Evolutionary conservation across 805 yeast species (phyloP).

Genomic region (Candida arabinofermentans): DNA sequence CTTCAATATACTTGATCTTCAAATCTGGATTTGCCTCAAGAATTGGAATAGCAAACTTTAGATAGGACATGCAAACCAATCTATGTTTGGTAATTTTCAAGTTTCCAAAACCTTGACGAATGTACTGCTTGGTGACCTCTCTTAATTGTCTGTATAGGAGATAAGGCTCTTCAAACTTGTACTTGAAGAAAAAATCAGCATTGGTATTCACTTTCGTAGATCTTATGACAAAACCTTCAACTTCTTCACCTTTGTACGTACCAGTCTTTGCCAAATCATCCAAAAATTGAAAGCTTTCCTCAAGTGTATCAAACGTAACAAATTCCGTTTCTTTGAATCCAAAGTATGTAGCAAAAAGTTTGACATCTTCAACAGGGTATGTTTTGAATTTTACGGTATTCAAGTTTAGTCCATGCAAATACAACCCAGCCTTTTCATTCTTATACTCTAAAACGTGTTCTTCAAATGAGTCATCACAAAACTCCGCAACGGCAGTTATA

Average conservation of each 20-base stretch:
- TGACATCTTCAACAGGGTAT: slow-evolving; percentile 55
- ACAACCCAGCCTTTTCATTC: slow-evolving; percentile 68
- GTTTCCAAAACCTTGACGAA: slow-evolving; percentile 35
- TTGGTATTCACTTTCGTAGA: slow-evolving; percentile 35
- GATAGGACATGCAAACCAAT: slow-evolving; percentile 59
- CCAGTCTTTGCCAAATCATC: slow-evolving; percentile 62
- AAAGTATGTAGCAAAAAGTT: slow-evolving; percentile 55
- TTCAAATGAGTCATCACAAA: slow-evolving; percentile 89
- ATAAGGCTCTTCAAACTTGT: slow-evolving; percentile 93
- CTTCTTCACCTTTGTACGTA: slow-evolving; percentile 61
- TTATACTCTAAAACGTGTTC: slow-evolving; percentile 85
- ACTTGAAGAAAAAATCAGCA: slow-evolving; percentile 77
- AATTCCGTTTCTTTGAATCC: slow-evolving; percentile 66
- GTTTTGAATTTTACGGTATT: slow-evolving; percentile 66
- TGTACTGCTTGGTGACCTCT: slow-evolving; percentile 68
- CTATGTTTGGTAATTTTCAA: slow-evolving; percentile 45
- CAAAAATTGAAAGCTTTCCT: slow-evolving; percentile 46
- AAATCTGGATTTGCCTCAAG: slow-evolving; percentile 47
- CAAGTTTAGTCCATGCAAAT: slow-evolving; percentile 81
- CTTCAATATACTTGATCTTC: slow-evolving; percentile 42
- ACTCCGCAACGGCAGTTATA: slow-evolving; percentile 86
- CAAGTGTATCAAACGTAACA: slow-evolving; percentile 35
- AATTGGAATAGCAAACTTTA: slow-evolving; percentile 59
- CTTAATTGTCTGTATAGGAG: slow-evolving; percentile 86
- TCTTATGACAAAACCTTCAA: slow-evolving; percentile 93